A percentile compares a stretch with the other conserved stretches of the same genome.
Conservation (phyloP, 2,329 filamentous ascomycete species). For the Phyllosticta ampelicida region DNA sequence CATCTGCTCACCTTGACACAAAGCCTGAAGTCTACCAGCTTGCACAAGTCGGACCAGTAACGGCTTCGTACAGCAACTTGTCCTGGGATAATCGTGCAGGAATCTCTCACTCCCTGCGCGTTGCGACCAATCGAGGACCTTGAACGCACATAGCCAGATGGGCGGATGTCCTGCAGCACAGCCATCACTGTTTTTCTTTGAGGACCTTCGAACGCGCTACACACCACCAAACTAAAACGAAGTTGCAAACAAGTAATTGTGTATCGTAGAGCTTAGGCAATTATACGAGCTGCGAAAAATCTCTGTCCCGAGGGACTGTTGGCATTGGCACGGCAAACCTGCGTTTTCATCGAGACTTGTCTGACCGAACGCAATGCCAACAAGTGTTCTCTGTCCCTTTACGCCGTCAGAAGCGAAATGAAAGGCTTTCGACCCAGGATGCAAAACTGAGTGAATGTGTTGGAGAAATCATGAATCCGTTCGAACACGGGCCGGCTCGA, state of each 20-base stretch:
- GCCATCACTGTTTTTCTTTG: neutral
- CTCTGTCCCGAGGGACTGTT: neutral
- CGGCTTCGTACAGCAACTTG: neutral
- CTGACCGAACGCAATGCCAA: neutral
- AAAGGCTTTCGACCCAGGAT: neutral
- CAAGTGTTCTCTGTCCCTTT: neutral
- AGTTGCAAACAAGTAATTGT: neutral
- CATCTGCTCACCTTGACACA: neutral
- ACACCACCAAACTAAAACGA: neutral
- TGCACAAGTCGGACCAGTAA: neutral
- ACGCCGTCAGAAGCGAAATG: neutral
- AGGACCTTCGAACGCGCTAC: neutral
- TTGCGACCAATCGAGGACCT: neutral
- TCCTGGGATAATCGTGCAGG: neutral
- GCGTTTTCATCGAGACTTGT: neutral
- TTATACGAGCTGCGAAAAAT: neutral
- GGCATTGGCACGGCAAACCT: neutral
- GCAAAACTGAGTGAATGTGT: neutral
- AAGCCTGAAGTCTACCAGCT: neutral
- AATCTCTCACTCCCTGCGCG: neutral
- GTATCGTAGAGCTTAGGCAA: neutral
- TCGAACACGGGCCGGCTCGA: neutral
- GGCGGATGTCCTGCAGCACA: neutral
- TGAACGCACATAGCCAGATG: neutral
- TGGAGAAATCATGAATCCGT: neutral